Base-by-base conservation (phyloP, 805 yeast species). In the Kazachstania psychrophila region DNA sequence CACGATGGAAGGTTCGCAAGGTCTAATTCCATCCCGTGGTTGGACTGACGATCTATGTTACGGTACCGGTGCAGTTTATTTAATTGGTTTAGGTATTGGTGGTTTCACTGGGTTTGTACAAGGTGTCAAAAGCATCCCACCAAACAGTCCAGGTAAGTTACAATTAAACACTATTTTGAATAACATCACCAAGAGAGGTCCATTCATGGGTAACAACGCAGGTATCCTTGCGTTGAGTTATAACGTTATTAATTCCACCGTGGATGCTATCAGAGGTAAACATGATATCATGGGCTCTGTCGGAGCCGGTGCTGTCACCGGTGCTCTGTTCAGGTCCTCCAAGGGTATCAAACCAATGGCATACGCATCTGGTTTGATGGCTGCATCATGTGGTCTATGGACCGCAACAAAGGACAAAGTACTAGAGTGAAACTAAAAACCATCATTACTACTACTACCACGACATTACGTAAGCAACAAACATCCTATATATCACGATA, bases 41-140 rank as follows among this genome's bases (percentile, higher is more conserved):
- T 92, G 96, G 94, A 74, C 87, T 12, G 98, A 92, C 61, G 97
- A 92, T 65, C 71, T 92, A 46, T 87, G 96, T 72, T 92, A 92
- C 62, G 98, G 98, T 49, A 82, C 97, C 9, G 98, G 98, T 62
- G 78, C 95, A 6, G 86, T 87, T 36, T 92, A 92, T 58, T 70
- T 92, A 48, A 49, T 82, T 23, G 94, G 95, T 29, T 70, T 92
- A 47, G 94, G 94, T 24, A 42, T 76, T 30, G 98, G 98, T 63
- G 98, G 98, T 42, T 64, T 78, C 11, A 80, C 77, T 52, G 98
- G 98, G 42, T 65, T 88, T 43, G 73, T 76, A 42, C 96, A 89
- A 62, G 97, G 98, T 44, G 53, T 92, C 38, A 71, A 72, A 43
- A 76, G 77, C 58, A 69, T 92, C 38, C 92, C 94, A 28, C 72